Conservation (phyloP, 2,329 filamentous ascomycete species). For the Pseudogymnoascus verrucosus region DNA sequence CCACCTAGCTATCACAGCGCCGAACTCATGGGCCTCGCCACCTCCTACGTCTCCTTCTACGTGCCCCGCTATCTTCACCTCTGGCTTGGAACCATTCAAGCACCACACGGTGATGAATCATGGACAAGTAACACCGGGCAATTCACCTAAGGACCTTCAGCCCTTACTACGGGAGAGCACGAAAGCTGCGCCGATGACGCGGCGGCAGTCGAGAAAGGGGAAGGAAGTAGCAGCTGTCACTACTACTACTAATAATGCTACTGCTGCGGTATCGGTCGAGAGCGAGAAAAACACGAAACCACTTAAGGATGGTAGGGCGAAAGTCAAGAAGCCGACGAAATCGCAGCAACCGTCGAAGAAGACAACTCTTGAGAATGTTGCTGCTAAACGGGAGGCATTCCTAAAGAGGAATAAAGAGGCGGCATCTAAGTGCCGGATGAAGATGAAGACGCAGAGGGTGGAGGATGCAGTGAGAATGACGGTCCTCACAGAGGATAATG, state of each 20-base stretch:
- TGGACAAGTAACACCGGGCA: neutral
- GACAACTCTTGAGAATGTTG: neutral
- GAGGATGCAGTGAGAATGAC: neutral
- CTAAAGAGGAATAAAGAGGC: conserved; percentile 8
- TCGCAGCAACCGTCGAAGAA: neutral
- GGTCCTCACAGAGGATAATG: neutral
- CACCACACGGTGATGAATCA: neutral
- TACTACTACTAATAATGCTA: neutral
- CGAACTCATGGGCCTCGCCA: neutral
- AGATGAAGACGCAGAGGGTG: neutral
- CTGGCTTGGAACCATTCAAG: neutral
- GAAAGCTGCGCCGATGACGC: neutral
- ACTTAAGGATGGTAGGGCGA: neutral
- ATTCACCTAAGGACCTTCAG: neutral
- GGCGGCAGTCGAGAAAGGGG: neutral
- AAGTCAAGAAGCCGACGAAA: neutral
- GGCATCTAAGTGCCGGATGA: conserved; percentile 1
- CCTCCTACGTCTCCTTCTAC: neutral
- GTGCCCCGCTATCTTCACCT: neutral
- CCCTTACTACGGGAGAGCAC: neutral
- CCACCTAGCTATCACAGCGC: neutral
- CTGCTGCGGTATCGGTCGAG: neutral
- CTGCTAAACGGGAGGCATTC: neutral
- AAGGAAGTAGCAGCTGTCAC: too few species aligned
- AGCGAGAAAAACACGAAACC: neutral